Percentiles rank a stretch among this genome's conserved stretches.
phyloP scores from a whole-genome alignment of 2,329 filamentous ascomycete species.

The Colletotrichum lindemuthianum region DNA sequence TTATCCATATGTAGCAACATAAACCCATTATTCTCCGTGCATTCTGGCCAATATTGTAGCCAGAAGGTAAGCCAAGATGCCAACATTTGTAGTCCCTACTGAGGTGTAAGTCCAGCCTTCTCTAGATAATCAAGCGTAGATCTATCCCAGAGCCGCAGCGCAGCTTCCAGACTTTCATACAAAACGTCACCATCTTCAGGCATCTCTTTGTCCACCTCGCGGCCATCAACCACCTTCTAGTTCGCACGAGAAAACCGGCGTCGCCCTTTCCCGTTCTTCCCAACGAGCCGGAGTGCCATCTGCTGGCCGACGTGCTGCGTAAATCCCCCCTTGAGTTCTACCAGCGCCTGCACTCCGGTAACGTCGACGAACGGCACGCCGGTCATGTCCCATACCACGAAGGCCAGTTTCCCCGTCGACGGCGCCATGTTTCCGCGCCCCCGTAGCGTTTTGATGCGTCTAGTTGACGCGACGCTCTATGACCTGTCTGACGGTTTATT shows the following conservation, averaged over 20 bases:
- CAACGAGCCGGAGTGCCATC: slow-evolving; percentile 59
- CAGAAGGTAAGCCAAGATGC: too few relatives aligned
- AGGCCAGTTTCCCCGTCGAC: slow-evolving; percentile 50
- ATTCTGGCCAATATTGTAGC: too few relatives aligned
- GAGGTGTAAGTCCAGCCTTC: not conserved
- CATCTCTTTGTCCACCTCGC: slow-evolving; percentile 41
- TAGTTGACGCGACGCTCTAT: slow-evolving; percentile 64
- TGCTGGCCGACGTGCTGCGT: slow-evolving; percentile 58
- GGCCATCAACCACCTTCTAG: slow-evolving; percentile 45
- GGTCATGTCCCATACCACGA: slow-evolving; percentile 63
- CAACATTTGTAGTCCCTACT: too few relatives aligned
- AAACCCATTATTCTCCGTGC: too few relatives aligned
- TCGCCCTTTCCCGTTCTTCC: slow-evolving; percentile 54
- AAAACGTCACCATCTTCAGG: slow-evolving; percentile 34
- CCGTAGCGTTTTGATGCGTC: slow-evolving; percentile 57
- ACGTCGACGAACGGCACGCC: slow-evolving; percentile 63
- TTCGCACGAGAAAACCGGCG: slow-evolving; percentile 50
- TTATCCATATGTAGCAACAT: too few relatives aligned
- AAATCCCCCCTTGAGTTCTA: slow-evolving; percentile 58
- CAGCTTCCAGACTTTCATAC: slow-evolving; percentile 22
- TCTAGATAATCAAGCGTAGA: not conserved
- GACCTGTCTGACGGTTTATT: slow-evolving; percentile 54
- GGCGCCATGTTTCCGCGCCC: slow-evolving; percentile 48
- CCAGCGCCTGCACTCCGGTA: slow-evolving; percentile 60
- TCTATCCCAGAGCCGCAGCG: slow-evolving; percentile 23